Evolutionary conservation across 768 basidiomycete genomes (phyloP).

Genomic region (Suillus subalutaceus): DNA sequence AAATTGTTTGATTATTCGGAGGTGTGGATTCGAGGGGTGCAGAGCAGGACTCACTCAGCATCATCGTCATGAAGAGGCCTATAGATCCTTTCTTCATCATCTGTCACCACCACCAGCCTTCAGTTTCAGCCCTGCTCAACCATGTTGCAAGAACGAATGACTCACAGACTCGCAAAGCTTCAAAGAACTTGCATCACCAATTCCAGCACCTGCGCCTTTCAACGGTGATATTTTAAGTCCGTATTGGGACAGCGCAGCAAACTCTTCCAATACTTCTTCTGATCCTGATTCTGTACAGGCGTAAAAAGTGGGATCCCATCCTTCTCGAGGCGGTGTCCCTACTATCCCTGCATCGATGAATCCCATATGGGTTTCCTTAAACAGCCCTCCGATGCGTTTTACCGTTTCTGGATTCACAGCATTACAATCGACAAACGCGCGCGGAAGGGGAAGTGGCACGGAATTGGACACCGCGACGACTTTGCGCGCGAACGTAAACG

Average conservation of each 20-base stretch:
- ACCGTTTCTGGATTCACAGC: slow-evolving; percentile 55
- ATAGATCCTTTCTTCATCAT: slow-evolving; percentile 56
- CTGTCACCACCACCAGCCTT: slow-evolving; percentile 27
- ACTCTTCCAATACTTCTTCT: slow-evolving; percentile 36
- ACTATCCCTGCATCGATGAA: slow-evolving; percentile 60
- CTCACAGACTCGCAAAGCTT: slow-evolving; percentile 63
- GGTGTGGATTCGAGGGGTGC: no score
- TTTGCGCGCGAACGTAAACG: slow-evolving; percentile 39
- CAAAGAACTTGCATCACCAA: slow-evolving; percentile 57
- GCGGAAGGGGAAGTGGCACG: not conserved
- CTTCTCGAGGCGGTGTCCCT: slow-evolving; percentile 51
- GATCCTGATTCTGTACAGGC: slow-evolving; percentile 38
- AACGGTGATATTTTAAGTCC: slow-evolving; percentile 48
- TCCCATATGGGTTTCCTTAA: slow-evolving; percentile 34
- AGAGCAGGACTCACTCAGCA: slow-evolving; percentile 41
- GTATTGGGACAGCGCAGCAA: slow-evolving; percentile 37
- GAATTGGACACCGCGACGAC: not conserved
- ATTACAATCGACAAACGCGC: slow-evolving; percentile 56
- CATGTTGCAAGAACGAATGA: slow-evolving; percentile 9
- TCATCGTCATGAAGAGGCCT: slow-evolving; percentile 52
- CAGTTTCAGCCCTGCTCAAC: no score
- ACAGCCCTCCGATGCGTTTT: slow-evolving; percentile 46
- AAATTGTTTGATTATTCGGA: no score
- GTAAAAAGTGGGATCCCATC: slow-evolving; percentile 56
- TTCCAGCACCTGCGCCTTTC: slow-evolving; percentile 47